Percentiles rank a stretch among this genome's conserved stretches.
Conservation (phyloP, 2,329 filamentous ascomycete genomes). For the Pseudogymnoascus sp. region DNA sequence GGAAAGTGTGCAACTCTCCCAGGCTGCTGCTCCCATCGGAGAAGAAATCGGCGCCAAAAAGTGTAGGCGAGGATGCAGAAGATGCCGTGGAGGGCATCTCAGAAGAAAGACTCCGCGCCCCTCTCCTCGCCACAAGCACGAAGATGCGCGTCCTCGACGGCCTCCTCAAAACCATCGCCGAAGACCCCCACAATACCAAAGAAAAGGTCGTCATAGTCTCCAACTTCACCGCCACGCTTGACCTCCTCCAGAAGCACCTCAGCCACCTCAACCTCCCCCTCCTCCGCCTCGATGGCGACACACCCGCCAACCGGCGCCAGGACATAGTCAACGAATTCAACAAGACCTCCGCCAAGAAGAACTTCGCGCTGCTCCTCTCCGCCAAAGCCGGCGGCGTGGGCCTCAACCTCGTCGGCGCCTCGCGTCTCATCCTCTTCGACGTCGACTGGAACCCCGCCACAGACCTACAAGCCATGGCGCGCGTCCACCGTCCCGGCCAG, state of each 20-base stretch:
- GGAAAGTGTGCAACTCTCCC: slow-evolving; percentile 68
- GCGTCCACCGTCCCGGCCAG: slow-evolving; percentile 65
- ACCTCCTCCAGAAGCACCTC: slow-evolving; percentile 55
- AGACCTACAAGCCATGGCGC: slow-evolving; percentile 66
- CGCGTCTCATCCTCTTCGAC: slow-evolving; percentile 61
- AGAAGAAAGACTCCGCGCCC: slow-evolving; percentile 41
- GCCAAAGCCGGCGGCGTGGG: slow-evolving; percentile 64
- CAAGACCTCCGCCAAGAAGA: slow-evolving; percentile 41
- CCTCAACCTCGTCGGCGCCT: slow-evolving; percentile 63
- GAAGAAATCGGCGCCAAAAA: slow-evolving; percentile 26
- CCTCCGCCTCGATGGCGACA: slow-evolving; percentile 62
- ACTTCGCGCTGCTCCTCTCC: slow-evolving; percentile 63
- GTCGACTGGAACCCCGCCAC: slow-evolving; percentile 71
- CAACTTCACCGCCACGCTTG: slow-evolving; percentile 65
- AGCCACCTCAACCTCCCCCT: slow-evolving; percentile 51
- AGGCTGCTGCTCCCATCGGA: slow-evolving; percentile 47
- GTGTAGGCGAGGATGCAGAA: slow-evolving; percentile 29
- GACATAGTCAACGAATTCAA: slow-evolving; percentile 64
- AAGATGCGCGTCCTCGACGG: slow-evolving; percentile 61
- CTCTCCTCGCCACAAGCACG: slow-evolving; percentile 49
- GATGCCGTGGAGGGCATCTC: slow-evolving; percentile 45
- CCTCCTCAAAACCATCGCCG: slow-evolving; percentile 41
- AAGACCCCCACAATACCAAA: slow-evolving; percentile 32
- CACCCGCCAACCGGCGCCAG: slow-evolving; percentile 55
- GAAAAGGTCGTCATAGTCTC: slow-evolving; percentile 71